These are phyloP conservation scores for Pichia sp. DNA, from an alignment of 1,139 yeast genomes.

Conservation along the genomic window DNA sequence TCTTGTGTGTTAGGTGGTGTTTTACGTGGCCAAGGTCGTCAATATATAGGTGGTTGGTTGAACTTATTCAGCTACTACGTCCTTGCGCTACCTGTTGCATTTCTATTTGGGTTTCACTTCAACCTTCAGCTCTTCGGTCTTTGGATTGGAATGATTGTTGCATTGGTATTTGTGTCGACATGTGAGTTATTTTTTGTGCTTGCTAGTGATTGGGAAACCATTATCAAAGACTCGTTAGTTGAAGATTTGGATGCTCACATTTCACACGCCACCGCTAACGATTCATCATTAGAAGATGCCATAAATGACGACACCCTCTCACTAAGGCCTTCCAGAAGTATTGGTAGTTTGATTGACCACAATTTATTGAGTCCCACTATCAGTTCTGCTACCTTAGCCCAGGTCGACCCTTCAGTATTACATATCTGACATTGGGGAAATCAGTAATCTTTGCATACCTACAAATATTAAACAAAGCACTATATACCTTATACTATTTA, in stretches of 20 bases:
- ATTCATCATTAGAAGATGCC: neutral
- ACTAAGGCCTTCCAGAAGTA: conserved; percentile 16
- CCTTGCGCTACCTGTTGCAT: conserved; percentile 58
- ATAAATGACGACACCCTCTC: conserved; percentile 7
- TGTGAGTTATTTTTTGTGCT: conserved; percentile 45
- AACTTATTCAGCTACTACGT: conserved; percentile 55
- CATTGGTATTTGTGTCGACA: conserved; percentile 45
- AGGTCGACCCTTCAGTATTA: neutral
- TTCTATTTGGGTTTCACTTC: conserved; percentile 47
- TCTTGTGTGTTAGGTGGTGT: conserved; percentile 57
- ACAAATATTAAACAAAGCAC: neutral
- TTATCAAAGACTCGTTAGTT: conserved; percentile 35
- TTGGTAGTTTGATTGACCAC: conserved; percentile 20
- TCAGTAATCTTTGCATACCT: neutral
- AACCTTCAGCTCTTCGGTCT: conserved; percentile 48
- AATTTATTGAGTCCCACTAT: conserved; percentile 26
- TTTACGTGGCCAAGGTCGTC: conserved; percentile 66
- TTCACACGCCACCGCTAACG: neutral
- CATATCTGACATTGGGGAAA: conserved; percentile 1
- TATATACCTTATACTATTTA: too few relatives aligned
- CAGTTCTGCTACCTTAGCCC: conserved; percentile 5
- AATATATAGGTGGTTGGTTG: conserved; percentile 58
- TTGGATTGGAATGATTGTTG: conserved; percentile 62
- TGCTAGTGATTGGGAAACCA: conserved; percentile 54
- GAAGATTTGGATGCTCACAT: conserved; percentile 24